Conservation (phyloP, 2,329 filamentous ascomycete species). For the Hypoxylon sp. region DNA sequence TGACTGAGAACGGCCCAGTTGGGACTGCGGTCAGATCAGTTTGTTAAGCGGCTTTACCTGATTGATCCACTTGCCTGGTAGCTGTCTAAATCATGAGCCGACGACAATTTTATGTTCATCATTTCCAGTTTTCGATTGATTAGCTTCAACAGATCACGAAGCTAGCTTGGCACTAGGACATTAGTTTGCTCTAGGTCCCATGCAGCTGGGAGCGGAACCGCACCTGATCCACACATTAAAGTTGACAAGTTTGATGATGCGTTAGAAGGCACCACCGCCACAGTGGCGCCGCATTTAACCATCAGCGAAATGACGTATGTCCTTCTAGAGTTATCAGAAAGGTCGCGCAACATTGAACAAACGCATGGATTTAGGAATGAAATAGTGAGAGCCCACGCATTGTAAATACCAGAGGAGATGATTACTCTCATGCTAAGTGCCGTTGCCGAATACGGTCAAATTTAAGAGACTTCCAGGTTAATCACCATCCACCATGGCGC, state of each 20-base stretch:
- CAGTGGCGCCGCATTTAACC: neutral
- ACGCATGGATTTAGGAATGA: no score
- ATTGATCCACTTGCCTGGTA: neutral
- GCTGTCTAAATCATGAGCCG: conserved; percentile 38
- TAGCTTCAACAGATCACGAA: no score
- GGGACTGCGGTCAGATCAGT: conserved; percentile 22
- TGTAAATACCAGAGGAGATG: no score
- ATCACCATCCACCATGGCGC: neutral
- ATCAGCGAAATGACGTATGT: neutral
- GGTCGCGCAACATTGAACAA: neutral
- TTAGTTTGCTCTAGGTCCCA: neutral
- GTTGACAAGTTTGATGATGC: neutral
- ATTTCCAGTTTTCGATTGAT: no score
- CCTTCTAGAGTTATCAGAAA: no score
- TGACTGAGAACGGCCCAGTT: conserved; percentile 6
- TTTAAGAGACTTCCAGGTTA: neutral
- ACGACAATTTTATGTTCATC: no score
- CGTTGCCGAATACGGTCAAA: conserved; percentile 19
- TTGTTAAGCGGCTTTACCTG: conserved; percentile 9
- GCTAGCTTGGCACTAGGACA: neutral
- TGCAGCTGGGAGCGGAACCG: neutral
- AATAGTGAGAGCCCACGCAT: no score
- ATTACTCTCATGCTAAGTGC: conserved; percentile 13
- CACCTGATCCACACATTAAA: neutral
- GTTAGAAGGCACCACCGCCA: neutral